Percentiles rank a stretch among this genome's conserved stretches.
phyloP scores from a whole-genome alignment of 306 rosid species.

The Acacia confusa region DNA sequence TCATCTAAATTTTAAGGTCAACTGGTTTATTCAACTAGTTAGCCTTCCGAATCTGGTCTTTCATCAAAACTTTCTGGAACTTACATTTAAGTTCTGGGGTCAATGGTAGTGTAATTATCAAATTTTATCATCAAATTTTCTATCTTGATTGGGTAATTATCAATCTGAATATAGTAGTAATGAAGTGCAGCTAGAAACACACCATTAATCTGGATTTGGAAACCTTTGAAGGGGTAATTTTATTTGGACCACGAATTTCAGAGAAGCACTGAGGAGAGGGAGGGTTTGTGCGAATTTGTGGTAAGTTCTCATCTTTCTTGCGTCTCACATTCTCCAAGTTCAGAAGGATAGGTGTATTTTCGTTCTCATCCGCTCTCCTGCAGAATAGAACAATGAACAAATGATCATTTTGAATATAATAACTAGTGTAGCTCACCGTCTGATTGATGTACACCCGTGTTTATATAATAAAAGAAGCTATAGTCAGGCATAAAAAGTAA shows the following conservation, averaged over 20 bases:
- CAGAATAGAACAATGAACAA: constrained; percentile 26
- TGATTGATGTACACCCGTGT: background rate
- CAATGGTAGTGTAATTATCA: background rate
- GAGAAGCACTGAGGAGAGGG: constrained; percentile 99
- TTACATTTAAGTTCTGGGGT: background rate
- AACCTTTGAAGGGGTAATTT: constrained; percentile 46
- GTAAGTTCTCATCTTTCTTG: constrained; percentile 47
- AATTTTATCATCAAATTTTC: background rate
- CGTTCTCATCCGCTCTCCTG: constrained; percentile 61
- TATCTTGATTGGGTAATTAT: background rate
- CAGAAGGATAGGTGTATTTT: constrained; percentile 61
- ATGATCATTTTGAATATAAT: background rate
- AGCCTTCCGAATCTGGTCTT: background rate
- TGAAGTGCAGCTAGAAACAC: constrained; percentile 21
- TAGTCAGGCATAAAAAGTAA: background rate
- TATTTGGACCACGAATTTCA: constrained; percentile 39
- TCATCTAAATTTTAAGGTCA: background rate
- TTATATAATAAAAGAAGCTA: too few species aligned
- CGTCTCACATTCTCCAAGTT: constrained; percentile 49
- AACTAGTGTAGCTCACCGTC: background rate
- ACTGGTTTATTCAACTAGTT: background rate
- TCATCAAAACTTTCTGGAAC: background rate
- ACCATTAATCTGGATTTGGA: constrained; percentile 69
- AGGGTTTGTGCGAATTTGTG: constrained; percentile 81
- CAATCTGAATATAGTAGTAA: constrained; percentile 10